Conservation (phyloP, 2,329 filamentous ascomycete genomes). For the Monascus ruber region DNA sequence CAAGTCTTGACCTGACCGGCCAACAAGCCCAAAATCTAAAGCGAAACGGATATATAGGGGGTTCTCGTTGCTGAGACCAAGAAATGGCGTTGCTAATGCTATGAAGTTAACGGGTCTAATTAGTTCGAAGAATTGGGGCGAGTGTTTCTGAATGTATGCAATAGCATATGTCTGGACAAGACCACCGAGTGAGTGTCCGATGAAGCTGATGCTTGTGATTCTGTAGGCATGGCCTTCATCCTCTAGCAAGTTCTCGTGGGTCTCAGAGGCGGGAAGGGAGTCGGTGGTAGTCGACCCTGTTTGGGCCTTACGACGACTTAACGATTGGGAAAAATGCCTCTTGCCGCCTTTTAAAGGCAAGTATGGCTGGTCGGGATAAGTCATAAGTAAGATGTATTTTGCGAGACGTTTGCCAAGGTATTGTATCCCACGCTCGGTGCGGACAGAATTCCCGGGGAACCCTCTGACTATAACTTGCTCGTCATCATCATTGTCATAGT, state of each 20-base stretch:
- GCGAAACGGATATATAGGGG: conserved; percentile 96
- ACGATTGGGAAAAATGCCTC: conserved; percentile 37
- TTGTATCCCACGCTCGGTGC: conserved; percentile 90
- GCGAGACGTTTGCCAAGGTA: conserved; percentile 91
- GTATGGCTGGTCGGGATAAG: conserved; percentile 87
- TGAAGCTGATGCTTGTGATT: conserved; percentile 89
- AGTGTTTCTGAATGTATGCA: conserved; percentile 94
- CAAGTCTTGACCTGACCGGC: conserved; percentile 89
- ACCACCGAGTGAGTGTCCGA: conserved; percentile 84
- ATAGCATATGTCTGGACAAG: conserved; percentile 88
- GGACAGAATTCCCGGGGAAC: conserved; percentile 78
- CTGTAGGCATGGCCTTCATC: conserved; percentile 52
- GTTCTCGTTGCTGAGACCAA: conserved; percentile 93
- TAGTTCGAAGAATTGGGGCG: conserved; percentile 73
- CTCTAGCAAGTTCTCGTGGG: conserved; percentile 32
- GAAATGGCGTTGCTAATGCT: conserved; percentile 70
- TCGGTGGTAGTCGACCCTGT: conserved; percentile 16
- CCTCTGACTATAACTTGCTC: conserved; percentile 79
- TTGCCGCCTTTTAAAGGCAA: conserved; percentile 53
- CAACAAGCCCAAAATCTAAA: conserved; percentile 88
- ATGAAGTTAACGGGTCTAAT: conserved; percentile 89
- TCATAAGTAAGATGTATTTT: conserved; percentile 78
- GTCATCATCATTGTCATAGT: conserved; percentile 36
- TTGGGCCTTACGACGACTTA: conserved; percentile 30
- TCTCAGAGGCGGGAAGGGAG: conserved; percentile 28